phyloP scores from a whole-genome alignment of 257 asterid genomes.

The Primulina tabacum region DNA sequence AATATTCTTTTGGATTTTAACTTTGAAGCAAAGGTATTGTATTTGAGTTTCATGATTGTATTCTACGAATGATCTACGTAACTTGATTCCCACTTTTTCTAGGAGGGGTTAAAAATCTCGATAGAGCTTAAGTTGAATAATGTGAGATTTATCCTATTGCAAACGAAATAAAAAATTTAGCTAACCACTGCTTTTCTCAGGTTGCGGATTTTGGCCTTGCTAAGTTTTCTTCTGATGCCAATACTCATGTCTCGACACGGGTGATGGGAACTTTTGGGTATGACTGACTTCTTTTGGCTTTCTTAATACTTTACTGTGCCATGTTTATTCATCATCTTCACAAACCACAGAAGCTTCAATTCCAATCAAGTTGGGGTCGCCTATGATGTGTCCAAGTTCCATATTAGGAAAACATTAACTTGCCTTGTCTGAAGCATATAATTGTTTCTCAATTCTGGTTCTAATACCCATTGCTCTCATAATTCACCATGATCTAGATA shows the following conservation, averaged over 20 bases:
- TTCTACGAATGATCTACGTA: background rate
- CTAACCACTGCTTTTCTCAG: conserved; percentile 37
- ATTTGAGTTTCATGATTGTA: background rate
- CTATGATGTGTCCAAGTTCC: background rate
- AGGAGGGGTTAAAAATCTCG: background rate
- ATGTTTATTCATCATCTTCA: background rate
- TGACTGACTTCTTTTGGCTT: conserved; percentile 6
- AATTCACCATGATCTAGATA: conserved; percentile 45
- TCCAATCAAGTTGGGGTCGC: background rate
- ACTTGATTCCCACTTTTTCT: background rate
- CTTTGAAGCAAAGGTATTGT: conserved; percentile 81
- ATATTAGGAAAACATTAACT: background rate
- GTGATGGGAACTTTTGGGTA: conserved; percentile 99
- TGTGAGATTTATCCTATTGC: conserved; percentile 6
- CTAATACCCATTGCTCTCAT: background rate
- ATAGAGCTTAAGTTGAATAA: background rate
- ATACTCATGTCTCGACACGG: conserved; percentile 85
- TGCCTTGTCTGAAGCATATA: conserved; percentile 7
- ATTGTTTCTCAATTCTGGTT: background rate
- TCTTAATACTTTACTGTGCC: background rate
- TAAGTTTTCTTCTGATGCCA: conserved; percentile 58
- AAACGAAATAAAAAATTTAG: background rate
- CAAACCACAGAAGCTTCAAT: background rate
- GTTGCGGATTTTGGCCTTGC: conserved; percentile 99
- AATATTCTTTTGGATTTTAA: conserved; percentile 83